Conservation (phyloP, 306 rosid genomes). For the Notholithocarpus densiflorus region DNA sequence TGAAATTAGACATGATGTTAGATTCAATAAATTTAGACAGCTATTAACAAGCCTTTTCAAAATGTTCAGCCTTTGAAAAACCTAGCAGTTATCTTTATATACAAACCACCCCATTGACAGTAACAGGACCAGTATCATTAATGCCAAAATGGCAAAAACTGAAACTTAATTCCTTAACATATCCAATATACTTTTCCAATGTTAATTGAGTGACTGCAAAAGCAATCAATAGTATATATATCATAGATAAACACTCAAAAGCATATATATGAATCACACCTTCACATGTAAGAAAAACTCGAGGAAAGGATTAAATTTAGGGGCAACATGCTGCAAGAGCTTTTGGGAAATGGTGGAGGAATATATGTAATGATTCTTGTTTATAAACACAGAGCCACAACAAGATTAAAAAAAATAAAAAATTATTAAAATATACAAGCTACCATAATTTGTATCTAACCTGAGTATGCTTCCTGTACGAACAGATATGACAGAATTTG, state of each 20-base stretch:
- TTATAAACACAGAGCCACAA: neutral
- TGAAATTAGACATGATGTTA: neutral
- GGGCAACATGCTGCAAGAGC: neutral
- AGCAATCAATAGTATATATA: neutral
- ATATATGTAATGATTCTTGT: neutral
- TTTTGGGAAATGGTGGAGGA: neutral
- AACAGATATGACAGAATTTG: constrained; percentile 77
- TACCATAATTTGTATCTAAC: no score
- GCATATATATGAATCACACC: neutral
- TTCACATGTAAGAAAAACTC: neutral
- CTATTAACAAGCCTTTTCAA: neutral
- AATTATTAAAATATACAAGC: no score
- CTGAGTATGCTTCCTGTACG: constrained; percentile 81
- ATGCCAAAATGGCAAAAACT: neutral
- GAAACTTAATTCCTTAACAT: neutral
- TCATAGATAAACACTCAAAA: neutral
- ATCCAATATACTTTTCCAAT: neutral
- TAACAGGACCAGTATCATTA: neutral
- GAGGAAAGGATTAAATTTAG: neutral
- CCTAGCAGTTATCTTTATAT: neutral
- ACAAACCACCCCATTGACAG: neutral
- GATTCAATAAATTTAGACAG: neutral
- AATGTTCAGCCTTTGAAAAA: neutral
- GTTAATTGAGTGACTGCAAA: neutral
- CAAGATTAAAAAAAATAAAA: no score